These are phyloP conservation scores for Leccinum variabile DNA, from an alignment of 1,284 basidiomycete genomes.

Conservation along the genomic window DNA sequence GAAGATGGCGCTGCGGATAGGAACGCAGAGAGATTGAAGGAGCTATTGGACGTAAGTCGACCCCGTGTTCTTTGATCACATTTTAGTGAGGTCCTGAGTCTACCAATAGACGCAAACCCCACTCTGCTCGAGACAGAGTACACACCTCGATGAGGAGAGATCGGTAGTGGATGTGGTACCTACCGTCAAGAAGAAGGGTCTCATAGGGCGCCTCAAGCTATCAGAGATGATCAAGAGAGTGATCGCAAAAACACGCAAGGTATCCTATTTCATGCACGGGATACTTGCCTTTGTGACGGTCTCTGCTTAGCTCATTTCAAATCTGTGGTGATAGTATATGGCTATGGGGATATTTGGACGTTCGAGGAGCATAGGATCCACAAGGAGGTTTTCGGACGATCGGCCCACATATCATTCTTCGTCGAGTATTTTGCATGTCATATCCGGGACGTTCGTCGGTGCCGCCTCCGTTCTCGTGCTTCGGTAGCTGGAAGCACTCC, in stretches of 20 bases:
- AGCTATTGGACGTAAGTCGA: slow-evolving; percentile 22
- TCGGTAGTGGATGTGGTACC: slow-evolving; percentile 8
- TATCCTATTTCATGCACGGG: slow-evolving; percentile 14
- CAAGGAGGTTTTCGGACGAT: slow-evolving; percentile 11
- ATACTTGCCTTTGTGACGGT: slow-evolving; percentile 26
- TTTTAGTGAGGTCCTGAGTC: slow-evolving; percentile 12
- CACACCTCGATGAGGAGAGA: slow-evolving; percentile 8
- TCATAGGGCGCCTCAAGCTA: slow-evolving; percentile 21
- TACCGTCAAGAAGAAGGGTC: slow-evolving; percentile 9
- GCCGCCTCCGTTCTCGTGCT: slow-evolving; percentile 10
- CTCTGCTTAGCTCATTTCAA: slow-evolving; percentile 23
- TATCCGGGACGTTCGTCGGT: slow-evolving; percentile 6
- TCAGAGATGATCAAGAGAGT: slow-evolving; percentile 21
- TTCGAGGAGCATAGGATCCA: slow-evolving; percentile 1
- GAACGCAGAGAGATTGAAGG: slow-evolving; percentile 14
- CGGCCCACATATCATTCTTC: slow-evolving; percentile 19
- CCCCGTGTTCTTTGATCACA: neutral
- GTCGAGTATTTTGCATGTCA: slow-evolving; percentile 25
- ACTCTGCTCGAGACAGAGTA: slow-evolving; percentile 6
- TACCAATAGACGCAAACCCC: slow-evolving; percentile 15
- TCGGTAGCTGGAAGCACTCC: slow-evolving; percentile 7
- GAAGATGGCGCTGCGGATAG: slow-evolving; percentile 2
- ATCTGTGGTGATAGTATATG: slow-evolving; percentile 22
- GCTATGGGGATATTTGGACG: slow-evolving; percentile 1
- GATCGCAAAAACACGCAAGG: slow-evolving; percentile 29